These are phyloP conservation scores for Diplodia mutila DNA, from an alignment of 2,329 filamentous ascomycete species.

Conservation along the genomic window DNA sequence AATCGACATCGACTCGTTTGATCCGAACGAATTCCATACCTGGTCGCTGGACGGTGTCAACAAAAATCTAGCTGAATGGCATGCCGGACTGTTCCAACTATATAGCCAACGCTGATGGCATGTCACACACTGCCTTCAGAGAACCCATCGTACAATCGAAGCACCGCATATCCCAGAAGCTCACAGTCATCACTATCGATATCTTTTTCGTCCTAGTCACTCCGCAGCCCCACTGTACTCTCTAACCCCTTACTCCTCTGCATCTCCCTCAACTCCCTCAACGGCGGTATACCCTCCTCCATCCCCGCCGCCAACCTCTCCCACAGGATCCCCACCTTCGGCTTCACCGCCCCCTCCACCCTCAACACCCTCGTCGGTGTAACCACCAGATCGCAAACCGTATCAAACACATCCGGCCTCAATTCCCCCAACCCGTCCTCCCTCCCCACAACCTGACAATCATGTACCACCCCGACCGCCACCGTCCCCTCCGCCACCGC, in stretches of 20 bases:
- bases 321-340: slow-evolving; percentile 45
- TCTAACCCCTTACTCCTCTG: slow-evolving; percentile 36
- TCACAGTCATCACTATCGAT: background rate
- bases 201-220: background rate
- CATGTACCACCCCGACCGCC: slow-evolving; percentile 46
- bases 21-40: background rate
- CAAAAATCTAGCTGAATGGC: background rate
- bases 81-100: background rate
- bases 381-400: slow-evolving; percentile 48
- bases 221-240: slow-evolving; percentile 36
- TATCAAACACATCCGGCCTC: slow-evolving; percentile 43
- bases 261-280: slow-evolving; percentile 44
- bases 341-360: slow-evolving; percentile 38
- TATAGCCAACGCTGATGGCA: background rate
- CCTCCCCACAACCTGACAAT: slow-evolving; percentile 48
- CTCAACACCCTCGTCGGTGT: slow-evolving; percentile 41
- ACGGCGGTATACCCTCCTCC: slow-evolving; percentile 43
- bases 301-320: slow-evolving; percentile 42
- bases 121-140: background rate
- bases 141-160: background rate
- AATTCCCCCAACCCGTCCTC: slow-evolving; percentile 33
- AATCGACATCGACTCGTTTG: background rate
- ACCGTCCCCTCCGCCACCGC: slow-evolving; percentile 35
- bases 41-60: slow-evolving; percentile 12
- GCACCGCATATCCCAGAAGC: background rate